Evolutionary conservation across 176 grass and related monocot species (phyloP).

Genomic region (Bolboschoenus planiculmis): DNA sequence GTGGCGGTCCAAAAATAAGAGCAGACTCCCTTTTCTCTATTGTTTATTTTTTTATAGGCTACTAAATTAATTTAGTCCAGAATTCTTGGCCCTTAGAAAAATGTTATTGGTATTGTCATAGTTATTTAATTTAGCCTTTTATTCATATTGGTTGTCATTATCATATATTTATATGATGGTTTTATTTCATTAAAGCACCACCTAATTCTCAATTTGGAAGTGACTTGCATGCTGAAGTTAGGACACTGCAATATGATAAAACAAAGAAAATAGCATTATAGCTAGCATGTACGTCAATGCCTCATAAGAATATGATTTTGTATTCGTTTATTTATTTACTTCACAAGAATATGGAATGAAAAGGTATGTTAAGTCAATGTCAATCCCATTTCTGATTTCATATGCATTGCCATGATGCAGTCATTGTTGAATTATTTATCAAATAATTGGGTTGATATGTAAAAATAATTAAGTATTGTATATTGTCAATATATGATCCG

Average conservation of each 20-base stretch:
- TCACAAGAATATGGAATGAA: background rate
- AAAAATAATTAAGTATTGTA: too few relatives aligned
- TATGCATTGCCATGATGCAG: conserved; percentile 38
- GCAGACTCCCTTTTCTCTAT: too few relatives aligned
- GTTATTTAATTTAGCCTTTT: background rate
- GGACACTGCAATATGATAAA: background rate
- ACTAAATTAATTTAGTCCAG: background rate
- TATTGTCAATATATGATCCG: too few relatives aligned
- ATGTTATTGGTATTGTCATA: background rate
- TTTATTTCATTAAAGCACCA: background rate
- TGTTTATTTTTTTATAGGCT: too few relatives aligned
- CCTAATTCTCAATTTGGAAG: background rate
- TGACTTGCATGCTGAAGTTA: background rate
- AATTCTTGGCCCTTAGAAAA: background rate
- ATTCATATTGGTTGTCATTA: background rate
- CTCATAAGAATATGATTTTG: background rate
- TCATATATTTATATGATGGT: background rate
- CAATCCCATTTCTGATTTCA: background rate
- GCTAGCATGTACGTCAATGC: background rate
- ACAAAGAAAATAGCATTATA: background rate
- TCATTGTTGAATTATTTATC: too few relatives aligned
- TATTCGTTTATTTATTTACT: conserved; percentile 26
- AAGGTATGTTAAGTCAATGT: too few relatives aligned
- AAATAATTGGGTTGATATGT: too few relatives aligned
- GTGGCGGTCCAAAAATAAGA: too few relatives aligned